phyloP scores from a whole-genome alignment of 192 early-diverging fungal species.

The Chytriomyces sp. region DNA sequence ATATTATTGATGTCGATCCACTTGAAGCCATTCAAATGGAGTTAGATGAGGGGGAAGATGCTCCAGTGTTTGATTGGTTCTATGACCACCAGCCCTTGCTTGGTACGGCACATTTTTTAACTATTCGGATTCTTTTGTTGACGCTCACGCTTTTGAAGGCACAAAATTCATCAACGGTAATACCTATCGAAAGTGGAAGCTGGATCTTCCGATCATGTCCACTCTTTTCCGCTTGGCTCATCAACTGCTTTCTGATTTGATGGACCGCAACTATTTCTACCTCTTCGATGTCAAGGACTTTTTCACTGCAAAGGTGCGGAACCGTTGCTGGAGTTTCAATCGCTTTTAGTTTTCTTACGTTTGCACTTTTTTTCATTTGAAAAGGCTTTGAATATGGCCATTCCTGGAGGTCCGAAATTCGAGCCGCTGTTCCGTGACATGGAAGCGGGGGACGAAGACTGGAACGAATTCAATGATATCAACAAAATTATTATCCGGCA shows the following conservation, averaged over 20 bases:
- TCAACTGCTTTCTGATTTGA: constrained; percentile 91
- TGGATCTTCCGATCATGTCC: constrained; percentile 93
- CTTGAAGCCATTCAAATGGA: constrained; percentile 99
- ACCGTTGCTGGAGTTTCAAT: background rate
- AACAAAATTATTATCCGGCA: constrained; percentile 99
- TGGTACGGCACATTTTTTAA: background rate
- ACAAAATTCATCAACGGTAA: constrained; percentile 85
- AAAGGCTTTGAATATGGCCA: constrained; percentile 96
- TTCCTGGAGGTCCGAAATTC: constrained; percentile 97
- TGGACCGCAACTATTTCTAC: constrained; percentile 98
- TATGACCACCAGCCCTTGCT: constrained; percentile 94
- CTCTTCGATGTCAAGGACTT: constrained; percentile 94
- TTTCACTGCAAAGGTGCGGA: constrained; percentile 73
- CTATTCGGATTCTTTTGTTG: background rate
- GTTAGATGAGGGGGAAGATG: constrained; percentile 93
- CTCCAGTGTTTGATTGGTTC: constrained; percentile 90
- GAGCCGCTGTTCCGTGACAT: constrained; percentile 97
- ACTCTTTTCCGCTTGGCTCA: constrained; percentile 89
- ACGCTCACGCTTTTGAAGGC: constrained; percentile 27
- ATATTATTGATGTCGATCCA: constrained; percentile 97
- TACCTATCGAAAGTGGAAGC: constrained; percentile 86
- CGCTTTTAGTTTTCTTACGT: too few relatives aligned
- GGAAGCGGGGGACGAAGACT: constrained; percentile 97
- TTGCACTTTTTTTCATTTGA: background rate
- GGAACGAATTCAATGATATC: constrained; percentile 99